Percentiles rank a stretch among this genome's conserved stretches.
Evolutionary conservation across 352 stramenopile species (phyloP).

Genomic region (Phytophthora europaea): DNA sequence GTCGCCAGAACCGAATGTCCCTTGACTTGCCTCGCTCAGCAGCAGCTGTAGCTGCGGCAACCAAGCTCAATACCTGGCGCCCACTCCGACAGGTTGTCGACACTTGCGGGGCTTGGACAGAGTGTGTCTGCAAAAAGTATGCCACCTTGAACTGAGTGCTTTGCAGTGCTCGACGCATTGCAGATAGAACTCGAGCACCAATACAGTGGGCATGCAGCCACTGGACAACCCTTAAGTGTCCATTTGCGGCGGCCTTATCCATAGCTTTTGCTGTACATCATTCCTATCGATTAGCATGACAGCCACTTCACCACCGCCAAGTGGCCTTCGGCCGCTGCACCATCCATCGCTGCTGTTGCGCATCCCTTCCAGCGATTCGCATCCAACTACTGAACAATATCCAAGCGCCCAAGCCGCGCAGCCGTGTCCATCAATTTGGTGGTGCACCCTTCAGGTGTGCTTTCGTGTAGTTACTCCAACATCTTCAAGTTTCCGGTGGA

Average conservation of each 20-base stretch:
- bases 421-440: constrained; percentile 2
- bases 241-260: constrained; percentile 1
- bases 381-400: constrained; percentile 3
- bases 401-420: background rate
- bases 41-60: too few species aligned
- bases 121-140: background rate
- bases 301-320: constrained; percentile 11
- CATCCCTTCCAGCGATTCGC: background rate
- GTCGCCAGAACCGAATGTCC: too few species aligned
- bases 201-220: background rate
- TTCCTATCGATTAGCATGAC: background rate
- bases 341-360: constrained; percentile 1
- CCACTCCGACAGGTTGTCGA: background rate
- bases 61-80: too few species aligned
- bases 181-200: background rate
- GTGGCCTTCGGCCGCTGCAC: background rate
- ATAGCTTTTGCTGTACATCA: background rate
- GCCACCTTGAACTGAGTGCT: background rate
- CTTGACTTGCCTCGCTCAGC: too few species aligned
- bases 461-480: constrained; percentile 5
- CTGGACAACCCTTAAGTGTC: background rate
- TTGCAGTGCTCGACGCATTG: background rate
- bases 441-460: constrained; percentile 1
- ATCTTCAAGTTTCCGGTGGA: background rate
- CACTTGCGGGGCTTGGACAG: background rate